Evolutionary conservation across 2,329 filamentous ascomycete species (phyloP), one percentile per base, ranked within the genome.

Genomic region (Laburnicola sp.): DNA sequence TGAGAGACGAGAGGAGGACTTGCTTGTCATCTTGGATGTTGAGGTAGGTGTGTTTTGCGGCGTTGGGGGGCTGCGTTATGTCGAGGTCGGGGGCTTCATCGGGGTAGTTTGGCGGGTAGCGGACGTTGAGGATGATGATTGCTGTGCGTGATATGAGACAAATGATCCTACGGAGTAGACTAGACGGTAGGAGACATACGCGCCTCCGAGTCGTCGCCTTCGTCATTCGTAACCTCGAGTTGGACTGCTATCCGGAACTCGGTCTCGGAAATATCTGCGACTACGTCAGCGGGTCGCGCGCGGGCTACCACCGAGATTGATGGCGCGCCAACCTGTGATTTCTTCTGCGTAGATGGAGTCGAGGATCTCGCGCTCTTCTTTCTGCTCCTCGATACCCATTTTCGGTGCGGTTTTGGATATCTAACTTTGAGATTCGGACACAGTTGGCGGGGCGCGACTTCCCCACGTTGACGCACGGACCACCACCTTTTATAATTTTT

Each of bases 261-360:
- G 50, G 85, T 89, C 48, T 96, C 91, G 63, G 90, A 94, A 67
- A 97, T 85, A 72, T 97, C 94, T 94, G 71, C 34, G 44, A 26
- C 53, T 39, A 31, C 35, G 54, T 70, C 50, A 64, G 61, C 25
- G 36, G n/a, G 8, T 23, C 6, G n/a, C 26, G 22, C 34, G 34
- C 30, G 22, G 45, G 21, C 37, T 25, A 38, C 9, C 34, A 8
- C 35, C 1, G 43, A 31, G 21, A 16, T 22, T n/a, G 5, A 8
- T 21, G 35, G 11, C n/a, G 7, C n/a, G 9, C 73, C 41, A 68
- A 93, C 91, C 88, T 82, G 87, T 93, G 63, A 99, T 96, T 77
- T 99, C 94, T 54, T 99, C 93, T 1, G 94, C 91, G 64, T 97
- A 99, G 69, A 99, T 99, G 54, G 93, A 97, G 70, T 96, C 91